Evolutionary conservation across 2,329 filamentous ascomycete species (phyloP), one percentile per base, ranked within the genome.

Genomic region (Fusarium continuum): DNA sequence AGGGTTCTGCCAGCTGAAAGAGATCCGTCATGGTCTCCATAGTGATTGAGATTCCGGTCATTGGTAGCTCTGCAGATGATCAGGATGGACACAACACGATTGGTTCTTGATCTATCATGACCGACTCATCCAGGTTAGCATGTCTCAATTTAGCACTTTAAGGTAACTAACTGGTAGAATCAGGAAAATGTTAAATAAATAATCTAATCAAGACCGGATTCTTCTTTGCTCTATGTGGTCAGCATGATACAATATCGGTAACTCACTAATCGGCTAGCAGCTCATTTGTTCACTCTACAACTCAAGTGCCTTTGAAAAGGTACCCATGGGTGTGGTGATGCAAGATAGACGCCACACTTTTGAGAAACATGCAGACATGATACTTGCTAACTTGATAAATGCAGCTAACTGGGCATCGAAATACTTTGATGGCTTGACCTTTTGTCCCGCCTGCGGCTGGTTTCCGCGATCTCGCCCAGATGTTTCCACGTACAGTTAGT

Each of bases 1-100:
- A 50, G 31, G 23, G n/a, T 36, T 38, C 20, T 45, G 16, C 31
- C 19, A 54, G 34, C 55, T 54, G 39, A 35, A 38, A 19, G 25
- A 17, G 36, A 35, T 7, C 36, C 23, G 23, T 29, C 23, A 17
- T 50, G 31, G 57, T 61, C 40, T 60, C 56, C 56, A 41, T 60
- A 60, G 46, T 64, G 60, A 64, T 49, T 64, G 25, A 60, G 36
- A 51, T 61, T 48, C 49, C 56, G 61, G 49, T 40, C 60, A 56
- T 41, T 61, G 35, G 39, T 13, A 62, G 52, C 43, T 19, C 35
- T 58, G 36, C 20, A 25, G 55, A 65, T 65, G 53, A 52, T 47
- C 56, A 58, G 38, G 23, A 19, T 13, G 22, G 35, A 17, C 11
- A 35, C 11, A 35, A 43, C 8, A 16, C 44, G 41, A 65, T 62